Base-by-base conservation (phyloP, 371 early-diverging fungal species). In the Mucor mucedo region DNA sequence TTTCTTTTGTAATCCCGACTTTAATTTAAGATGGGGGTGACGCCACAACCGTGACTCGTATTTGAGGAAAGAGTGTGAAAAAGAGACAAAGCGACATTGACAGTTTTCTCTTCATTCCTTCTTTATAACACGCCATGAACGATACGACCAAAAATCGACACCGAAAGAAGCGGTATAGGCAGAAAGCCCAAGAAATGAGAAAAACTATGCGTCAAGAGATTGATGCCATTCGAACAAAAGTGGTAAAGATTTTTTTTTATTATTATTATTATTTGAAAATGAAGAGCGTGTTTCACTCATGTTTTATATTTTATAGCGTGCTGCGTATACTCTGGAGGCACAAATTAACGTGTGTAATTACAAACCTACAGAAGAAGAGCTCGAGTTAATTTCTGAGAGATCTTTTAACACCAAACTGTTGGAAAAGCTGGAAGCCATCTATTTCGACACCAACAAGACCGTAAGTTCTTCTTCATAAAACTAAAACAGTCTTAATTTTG, bases 381-480 rank as follows among this genome's bases (percentile, higher is more conserved):
- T 27, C 2, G 44, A 53, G 4, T 21, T 48, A 8, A 50, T 44
- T 28, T 30, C 58, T 8, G 56, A 63, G 30, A 42, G 54, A 52
- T 11, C 32, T 2, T 6, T 68, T 9, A 58, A 68, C 32, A 28
- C n/a, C 0, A 63, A 35, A 55, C 2, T 68, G 0, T n/a, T 50
- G 11, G 44, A 54, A 39, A 59, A 39, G 28, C 7, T 68, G 4
- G 55, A 60, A 58, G 11, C 11, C 2, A 63, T 68, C 40, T 47
- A 47, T 2, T 47, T 21, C 21, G 8, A 7, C 3, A 0, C 21
- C 21, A 27, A 47, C 21, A 47, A 21, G 21, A 35, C 35, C 8
- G 47, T 47, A 47, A 47, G 47, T 47, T 21, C 21, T 6, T 47
- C 8, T 2, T n/a, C 11, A 27, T 2, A 28, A 28, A 30, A 30